Base-by-base conservation (phyloP, 345 rosid genomes). In the Cochlearia excelsa region DNA sequence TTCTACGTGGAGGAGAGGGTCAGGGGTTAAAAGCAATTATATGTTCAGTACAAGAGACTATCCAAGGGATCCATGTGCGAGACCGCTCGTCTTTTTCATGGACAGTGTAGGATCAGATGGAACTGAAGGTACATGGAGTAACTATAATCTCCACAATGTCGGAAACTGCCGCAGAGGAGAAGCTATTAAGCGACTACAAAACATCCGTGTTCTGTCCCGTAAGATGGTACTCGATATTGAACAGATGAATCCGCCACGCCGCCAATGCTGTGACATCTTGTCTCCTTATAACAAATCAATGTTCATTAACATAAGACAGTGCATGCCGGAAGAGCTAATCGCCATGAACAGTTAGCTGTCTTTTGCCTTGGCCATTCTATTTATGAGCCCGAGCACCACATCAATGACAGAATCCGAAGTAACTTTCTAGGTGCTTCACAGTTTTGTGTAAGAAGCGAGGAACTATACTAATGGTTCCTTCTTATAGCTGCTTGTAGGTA, bases 21-120 rank as follows among this genome's bases (percentile, higher is more conserved):
- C 74, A 9, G 78, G 61, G 1, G 77, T 63, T 23, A 73, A 68
- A 26, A 55, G 66, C 60, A 79, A 58, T 30, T 88, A 73, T 59
- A 82, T 92, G 90, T 92, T 88, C 59, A 86, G 77, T 53, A 58
- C 63, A 61, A 86, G 95, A 71, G 94, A 88, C 3, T 79, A 74
- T 75, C 85, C 94, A 0, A 82, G 80, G 65, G 82, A 83, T 67
- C 81, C 76, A 27, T 89, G 97, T 67, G 66, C 65, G 59, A 82
- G 89, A 64, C 94, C 95, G 3, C 58, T 69, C 30, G 81, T 79
- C 23, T 92, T 84, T 70, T 86, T 72, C 68, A 60, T 86, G 71
- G 73, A 76, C 42, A 79, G 79, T 75, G 77, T 83, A 58, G 29
- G 65, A 42, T 76, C 81, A 4, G 73, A 70, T 45, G 75, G 79